Evolutionary conservation across 768 basidiomycete species (phyloP), one percentile per base, ranked within the genome.

Genomic region (Trametopsis cervina): DNA sequence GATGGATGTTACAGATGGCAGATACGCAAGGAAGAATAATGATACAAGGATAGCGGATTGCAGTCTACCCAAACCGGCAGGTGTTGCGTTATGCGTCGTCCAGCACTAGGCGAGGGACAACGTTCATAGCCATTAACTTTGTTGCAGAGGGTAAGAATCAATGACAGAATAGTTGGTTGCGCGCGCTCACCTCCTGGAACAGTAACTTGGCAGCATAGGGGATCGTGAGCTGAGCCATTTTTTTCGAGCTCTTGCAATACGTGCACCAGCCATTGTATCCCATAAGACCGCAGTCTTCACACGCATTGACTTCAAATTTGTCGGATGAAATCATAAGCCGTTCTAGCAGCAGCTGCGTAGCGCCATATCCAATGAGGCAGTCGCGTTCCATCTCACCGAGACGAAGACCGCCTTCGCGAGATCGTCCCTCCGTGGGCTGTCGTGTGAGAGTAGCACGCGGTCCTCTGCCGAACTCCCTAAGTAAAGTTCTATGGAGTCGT

Each of bases 371-470:
- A 59, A 97, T 95, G 36, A 97, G 73, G 65, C 96, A 99, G 68
- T 99, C 96, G 40, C 96, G 85, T 63, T 99, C 96, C 96, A 99
- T 99, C 69, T 99, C 96, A 42, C 96, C 96, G 13, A 99, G 73
- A 40, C 96, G 89, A 54, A 99, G 69, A 51, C 96, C 96, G 62
- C 96, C 96, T 67, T 98, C 96, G 44, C 96, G 83, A 46, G 93
- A 96, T 46, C 96, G 83, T 69, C 96, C 96, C 69, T 99, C 96
- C 1, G 96, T 99, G 3, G 96, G 96, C 66, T 99, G 96, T 38
- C 96, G 83, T 2, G 96, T 99, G 44, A 99, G 69, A 18, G 92
- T 94, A 9, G 96, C 96, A 62, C 93, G 86, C 40, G 96, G 96
- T 13, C 96, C 95, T 60, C 90, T 93, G 63, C 42, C 37, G 18